These are phyloP conservation scores for Ogataea pilisensis DNA, from an alignment of 805 yeast species.

Conservation along the genomic window DNA sequence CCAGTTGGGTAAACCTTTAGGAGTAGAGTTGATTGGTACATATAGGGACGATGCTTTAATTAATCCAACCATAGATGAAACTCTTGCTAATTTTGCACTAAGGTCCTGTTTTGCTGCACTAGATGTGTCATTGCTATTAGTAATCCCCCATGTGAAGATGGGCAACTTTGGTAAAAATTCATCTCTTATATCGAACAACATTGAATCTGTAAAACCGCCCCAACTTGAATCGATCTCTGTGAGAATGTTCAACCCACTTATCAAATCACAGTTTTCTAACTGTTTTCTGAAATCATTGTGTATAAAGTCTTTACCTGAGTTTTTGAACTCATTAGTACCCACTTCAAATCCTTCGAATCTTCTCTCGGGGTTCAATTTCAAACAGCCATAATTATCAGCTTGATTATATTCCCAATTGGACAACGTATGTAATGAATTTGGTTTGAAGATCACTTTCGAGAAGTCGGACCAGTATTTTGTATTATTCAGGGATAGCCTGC, in stretches of 20 bases:
- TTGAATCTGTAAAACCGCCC: constrained; percentile 67
- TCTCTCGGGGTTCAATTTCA: constrained; percentile 26
- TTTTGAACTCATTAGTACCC: constrained; percentile 60
- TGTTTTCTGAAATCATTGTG: constrained; percentile 57
- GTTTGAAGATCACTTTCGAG: constrained; percentile 60
- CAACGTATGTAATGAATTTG: constrained; percentile 51
- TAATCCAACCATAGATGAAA: constrained; percentile 42
- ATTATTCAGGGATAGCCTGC: constrained; percentile 33
- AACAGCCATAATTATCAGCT: constrained; percentile 16
- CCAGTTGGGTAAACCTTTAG: constrained; percentile 19
- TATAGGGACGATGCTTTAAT: constrained; percentile 47
- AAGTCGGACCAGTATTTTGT: constrained; percentile 80
- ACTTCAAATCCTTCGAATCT: constrained; percentile 44
- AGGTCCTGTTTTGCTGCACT: constrained; percentile 4
- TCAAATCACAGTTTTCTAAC: constrained; percentile 71
- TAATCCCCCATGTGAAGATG: constrained; percentile 43
- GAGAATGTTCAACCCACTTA: constrained; percentile 66
- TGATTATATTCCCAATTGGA: constrained; percentile 57
- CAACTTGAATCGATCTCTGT: constrained; percentile 77
- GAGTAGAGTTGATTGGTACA: constrained; percentile 44
- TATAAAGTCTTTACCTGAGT: constrained; percentile 42
- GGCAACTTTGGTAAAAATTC: constrained; percentile 56
- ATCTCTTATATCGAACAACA: constrained; percentile 58
- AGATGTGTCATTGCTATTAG: neutral
- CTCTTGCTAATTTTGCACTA: constrained; percentile 34